Base-by-base conservation (phyloP, 352 stramenopile genomes). In the Pythium rhizo-oryzae region DNA sequence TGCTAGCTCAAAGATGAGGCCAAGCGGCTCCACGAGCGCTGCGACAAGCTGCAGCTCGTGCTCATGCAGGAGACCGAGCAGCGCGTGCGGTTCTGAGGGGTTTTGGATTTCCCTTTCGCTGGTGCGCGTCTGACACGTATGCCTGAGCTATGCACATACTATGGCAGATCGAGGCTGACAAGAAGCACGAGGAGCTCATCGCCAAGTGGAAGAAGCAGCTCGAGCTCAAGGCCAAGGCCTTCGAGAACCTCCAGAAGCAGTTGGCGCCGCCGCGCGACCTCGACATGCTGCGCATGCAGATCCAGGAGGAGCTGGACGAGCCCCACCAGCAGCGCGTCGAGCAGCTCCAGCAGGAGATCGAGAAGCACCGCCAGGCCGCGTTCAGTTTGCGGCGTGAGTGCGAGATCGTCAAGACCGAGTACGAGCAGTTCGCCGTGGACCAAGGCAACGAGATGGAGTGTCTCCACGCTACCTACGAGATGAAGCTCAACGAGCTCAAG, bases 121-220 rank as follows among this genome's bases (percentile, higher is more conserved):
- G n/a, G n/a, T n/a, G n/a, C n/a, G n/a, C n/a, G n/a, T n/a, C n/a
- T n/a, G n/a, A n/a, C n/a, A n/a, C n/a, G n/a, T n/a, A n/a, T n/a
- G n/a, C n/a, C n/a, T n/a, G n/a, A n/a, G n/a, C n/a, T n/a, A n/a
- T n/a, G n/a, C n/a, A n/a, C n/a, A n/a, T n/a, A n/a, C n/a, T n/a
- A n/a, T n/a, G n/a, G 21, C 46, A 91, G 82, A 91, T 92, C 60
- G 80, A 92, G n/a, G 80, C 85, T 4, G 87, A 95, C 62, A 84
- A 79, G 35, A 91, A 91, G 57, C 87, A 95, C 63, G 84, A 93
- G 55, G 82, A 92, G 70, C 72, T 95, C 4, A 91, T 93, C 41
- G 70, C 70, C 54, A 94, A 92, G 74, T 94, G 87, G 85, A 93
- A 93, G 61, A 85, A 85, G 58, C 87, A 96, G 65, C 65, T 95